Evolutionary conservation across 768 basidiomycete species (phyloP).

Genomic region (Ramaria rubella): DNA sequence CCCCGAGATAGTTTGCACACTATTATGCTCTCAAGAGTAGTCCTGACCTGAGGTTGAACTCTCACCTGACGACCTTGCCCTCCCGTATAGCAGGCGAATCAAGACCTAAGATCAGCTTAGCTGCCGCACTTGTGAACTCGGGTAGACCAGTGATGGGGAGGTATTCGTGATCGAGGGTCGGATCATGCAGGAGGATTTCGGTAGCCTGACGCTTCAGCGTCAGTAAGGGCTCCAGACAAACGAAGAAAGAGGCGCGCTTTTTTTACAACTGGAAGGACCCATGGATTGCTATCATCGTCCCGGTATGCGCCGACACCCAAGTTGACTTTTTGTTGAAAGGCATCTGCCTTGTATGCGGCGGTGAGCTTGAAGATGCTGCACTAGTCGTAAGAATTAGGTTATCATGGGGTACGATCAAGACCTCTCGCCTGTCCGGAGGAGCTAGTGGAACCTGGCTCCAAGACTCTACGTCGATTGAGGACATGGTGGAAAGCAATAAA

Average conservation of each 20-base stretch:
- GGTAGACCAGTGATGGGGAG: conserved; percentile 85
- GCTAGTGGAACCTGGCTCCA: conserved; percentile 78
- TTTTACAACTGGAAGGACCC: conserved; percentile 88
- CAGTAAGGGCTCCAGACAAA: conserved; percentile 1
- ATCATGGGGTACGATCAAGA: conserved; percentile 8
- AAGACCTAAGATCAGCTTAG: conserved; percentile 72
- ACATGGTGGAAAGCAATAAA: not conserved
- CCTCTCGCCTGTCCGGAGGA: conserved; percentile 70
- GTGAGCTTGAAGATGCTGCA: conserved; percentile 85
- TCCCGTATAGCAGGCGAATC: conserved; percentile 65
- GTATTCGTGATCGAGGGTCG: conserved; percentile 83
- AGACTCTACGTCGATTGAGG: conserved; percentile 33
- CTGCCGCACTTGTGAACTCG: conserved; percentile 76
- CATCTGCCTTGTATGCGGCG: conserved; percentile 79
- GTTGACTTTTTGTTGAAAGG: conserved; percentile 74
- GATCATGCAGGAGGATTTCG: conserved; percentile 57
- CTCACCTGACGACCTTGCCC: conserved; percentile 51
- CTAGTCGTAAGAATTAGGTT: not conserved
- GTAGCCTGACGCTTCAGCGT: conserved; percentile 52
- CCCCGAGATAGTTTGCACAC: conserved; percentile 91
- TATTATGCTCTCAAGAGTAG: conserved; percentile 9
- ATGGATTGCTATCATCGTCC: conserved; percentile 81
- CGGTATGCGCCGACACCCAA: conserved; percentile 91
- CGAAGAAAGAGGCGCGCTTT: conserved; percentile 44
- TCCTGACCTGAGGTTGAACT: not conserved